Conservation (phyloP, 352 stramenopile species). For the Phytophthora tubulina region DNA sequence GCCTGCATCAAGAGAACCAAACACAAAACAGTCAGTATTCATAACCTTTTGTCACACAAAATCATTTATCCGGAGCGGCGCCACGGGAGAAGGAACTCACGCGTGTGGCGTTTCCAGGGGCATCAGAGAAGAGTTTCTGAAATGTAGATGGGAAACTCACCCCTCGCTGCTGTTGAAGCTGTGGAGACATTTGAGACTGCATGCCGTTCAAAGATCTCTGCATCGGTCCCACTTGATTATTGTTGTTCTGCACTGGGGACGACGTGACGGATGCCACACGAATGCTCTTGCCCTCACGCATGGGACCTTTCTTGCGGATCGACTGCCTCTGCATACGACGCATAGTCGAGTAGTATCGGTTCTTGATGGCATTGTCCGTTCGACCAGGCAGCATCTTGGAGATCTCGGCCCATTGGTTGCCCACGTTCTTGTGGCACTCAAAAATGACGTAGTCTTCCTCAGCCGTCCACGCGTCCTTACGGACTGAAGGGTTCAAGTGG, state of each 20-base stretch:
- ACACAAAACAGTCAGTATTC: slow-evolving; percentile 12
- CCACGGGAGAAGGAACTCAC: slow-evolving; percentile 38
- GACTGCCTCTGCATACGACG: slow-evolving; percentile 89
- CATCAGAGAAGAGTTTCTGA: slow-evolving; percentile 67
- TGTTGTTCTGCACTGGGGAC: slow-evolving; percentile 43
- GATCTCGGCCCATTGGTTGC: slow-evolving; percentile 94
- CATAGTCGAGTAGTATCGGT: slow-evolving; percentile 94
- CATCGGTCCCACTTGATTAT: slow-evolving; percentile 23
- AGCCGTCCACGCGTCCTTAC: slow-evolving; percentile 90
- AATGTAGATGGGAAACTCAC: slow-evolving; percentile 61
- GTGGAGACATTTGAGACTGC: slow-evolving; percentile 29
- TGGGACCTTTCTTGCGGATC: slow-evolving; percentile 85
- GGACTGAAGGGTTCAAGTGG: slow-evolving; percentile 87
- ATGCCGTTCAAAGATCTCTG: slow-evolving; percentile 36
- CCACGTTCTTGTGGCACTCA: slow-evolving; percentile 92
- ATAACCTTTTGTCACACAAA: background rate
- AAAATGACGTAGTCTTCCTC: slow-evolving; percentile 94
- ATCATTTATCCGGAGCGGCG: background rate
- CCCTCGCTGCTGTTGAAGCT: slow-evolving; percentile 34
- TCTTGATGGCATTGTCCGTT: slow-evolving; percentile 94
- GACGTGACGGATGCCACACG: slow-evolving; percentile 70
- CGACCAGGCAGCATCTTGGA: slow-evolving; percentile 91
- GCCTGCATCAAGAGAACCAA: slow-evolving; percentile 28
- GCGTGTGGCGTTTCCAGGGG: slow-evolving; percentile 39
- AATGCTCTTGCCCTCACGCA: slow-evolving; percentile 86